Evolutionary conservation across 1,284 basidiomycete species (phyloP), one percentile per base, ranked within the genome.

Genomic region (Puccinia novopanici): DNA sequence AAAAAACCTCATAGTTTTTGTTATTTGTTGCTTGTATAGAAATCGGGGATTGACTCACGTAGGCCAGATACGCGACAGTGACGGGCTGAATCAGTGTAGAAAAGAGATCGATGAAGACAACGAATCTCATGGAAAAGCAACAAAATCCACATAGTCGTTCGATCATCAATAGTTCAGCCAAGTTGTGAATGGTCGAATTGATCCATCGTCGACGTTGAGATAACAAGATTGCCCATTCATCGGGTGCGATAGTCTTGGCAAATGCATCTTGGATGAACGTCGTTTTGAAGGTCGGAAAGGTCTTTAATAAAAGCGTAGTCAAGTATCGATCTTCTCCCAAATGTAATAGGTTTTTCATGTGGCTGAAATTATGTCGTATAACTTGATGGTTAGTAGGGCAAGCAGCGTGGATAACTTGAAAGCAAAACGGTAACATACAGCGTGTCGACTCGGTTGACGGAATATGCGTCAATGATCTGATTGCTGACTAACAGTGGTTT

Each of bases 181-280:
- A 88, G 86, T 99, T 99, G 88, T 99, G 96, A 45, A 99, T 91
- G 0, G 96, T 99, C 54, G 95, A 98, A 88, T 99, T 99, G 88
- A 99, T 99, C 97, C 97, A 99, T 84, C 95, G 92, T 88, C 95
- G 92, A 88, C 95, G 91, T 86, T 99, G 96, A 13, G 94, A 97
- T n/a, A 99, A 88, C 82, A 99, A 87, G 65, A 99, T 92, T 85
- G 91, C 91, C 93, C 94, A 98, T 84, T 93, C 92, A 84, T 94
- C 93, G 0, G 94, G 94, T 8, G 94, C 94, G 42, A 96, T 92
- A 0, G 93, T 96, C 85, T 89, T 93, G 0, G 95, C 95, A 85
- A 94, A 92, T 0, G 95, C 95, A 85, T 98, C 95, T 22, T 93
- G 90, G 42, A 95, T 90, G 85, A 98, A 98, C 85, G 95, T 94